Percentiles rank a stretch among this genome's conserved stretches.
Evolutionary conservation across 2,329 filamentous ascomycete genomes (phyloP).

Genomic region (Neoascochyta sp.): DNA sequence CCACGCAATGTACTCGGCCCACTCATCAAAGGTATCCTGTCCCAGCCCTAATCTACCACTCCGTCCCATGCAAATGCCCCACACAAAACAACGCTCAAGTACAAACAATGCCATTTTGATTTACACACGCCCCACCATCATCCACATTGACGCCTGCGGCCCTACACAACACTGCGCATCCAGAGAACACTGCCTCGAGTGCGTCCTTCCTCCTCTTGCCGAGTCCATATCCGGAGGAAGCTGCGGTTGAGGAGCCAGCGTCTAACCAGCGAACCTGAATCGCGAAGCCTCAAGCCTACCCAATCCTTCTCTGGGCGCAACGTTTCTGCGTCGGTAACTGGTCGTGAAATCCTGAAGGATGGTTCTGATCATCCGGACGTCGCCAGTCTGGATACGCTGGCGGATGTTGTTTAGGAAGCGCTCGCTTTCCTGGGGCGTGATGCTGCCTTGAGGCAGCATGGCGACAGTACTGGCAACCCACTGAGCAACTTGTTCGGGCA

Average conservation of each 20-base stretch:
- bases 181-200: too few relatives aligned
- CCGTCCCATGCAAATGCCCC: conserved; percentile 10
- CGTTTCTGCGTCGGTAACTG: conserved; percentile 85
- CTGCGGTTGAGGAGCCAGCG: conserved; percentile 6
- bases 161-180: too few relatives aligned
- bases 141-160: too few relatives aligned
- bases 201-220: not conserved
- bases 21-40: conserved; percentile 11
- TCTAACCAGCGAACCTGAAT: conserved; percentile 66
- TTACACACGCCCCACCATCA: conserved; percentile 3
- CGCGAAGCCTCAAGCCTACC: conserved; percentile 80
- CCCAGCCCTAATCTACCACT: conserved; percentile 4
- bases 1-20: too few relatives aligned
- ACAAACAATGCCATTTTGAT: conserved; percentile 2
- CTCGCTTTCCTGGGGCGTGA: conserved; percentile 76
- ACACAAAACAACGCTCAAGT: conserved; percentile 5
- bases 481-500: conserved; percentile 71
- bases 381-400: conserved; percentile 66
- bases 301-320: conserved; percentile 89
- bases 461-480: conserved; percentile 85
- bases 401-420: conserved; percentile 76
- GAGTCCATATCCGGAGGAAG: not conserved
- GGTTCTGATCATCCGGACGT: conserved; percentile 74
- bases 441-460: conserved; percentile 69
- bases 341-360: conserved; percentile 96